These are phyloP conservation scores for Mortierella sp. DNA, from an alignment of 371 early-diverging fungal genomes.

Conservation along the genomic window DNA sequence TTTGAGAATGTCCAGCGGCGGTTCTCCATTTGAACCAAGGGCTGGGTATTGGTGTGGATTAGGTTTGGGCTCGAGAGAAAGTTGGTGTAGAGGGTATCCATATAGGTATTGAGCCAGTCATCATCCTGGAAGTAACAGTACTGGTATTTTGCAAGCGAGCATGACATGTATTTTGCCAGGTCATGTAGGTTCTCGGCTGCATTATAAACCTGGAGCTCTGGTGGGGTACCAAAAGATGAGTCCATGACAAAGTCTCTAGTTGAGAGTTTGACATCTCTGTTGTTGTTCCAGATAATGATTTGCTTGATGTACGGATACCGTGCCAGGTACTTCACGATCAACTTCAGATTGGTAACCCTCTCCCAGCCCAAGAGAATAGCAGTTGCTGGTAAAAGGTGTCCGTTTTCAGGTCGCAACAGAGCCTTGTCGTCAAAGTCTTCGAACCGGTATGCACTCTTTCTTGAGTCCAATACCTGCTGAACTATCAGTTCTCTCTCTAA, in stretches of 20 bases:
- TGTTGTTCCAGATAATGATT: slow-evolving; percentile 57
- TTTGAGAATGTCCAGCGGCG: slow-evolving; percentile 62
- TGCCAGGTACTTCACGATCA: slow-evolving; percentile 52
- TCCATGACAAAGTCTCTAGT: slow-evolving; percentile 24
- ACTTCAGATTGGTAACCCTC: slow-evolving; percentile 53
- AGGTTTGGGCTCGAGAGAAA: slow-evolving; percentile 59
- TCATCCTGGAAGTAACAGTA: slow-evolving; percentile 69
- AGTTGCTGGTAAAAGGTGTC: slow-evolving; percentile 6
- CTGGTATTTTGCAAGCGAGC: slow-evolving; percentile 59
- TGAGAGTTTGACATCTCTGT: slow-evolving; percentile 16
- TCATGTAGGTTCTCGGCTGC: slow-evolving; percentile 57
- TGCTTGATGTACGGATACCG: slow-evolving; percentile 62
- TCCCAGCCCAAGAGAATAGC: slow-evolving; percentile 10
- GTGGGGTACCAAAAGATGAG: slow-evolving; percentile 10
- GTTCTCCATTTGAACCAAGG: slow-evolving; percentile 58
- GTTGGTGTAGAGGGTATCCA: slow-evolving; percentile 66
- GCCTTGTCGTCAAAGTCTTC: slow-evolving; percentile 8
- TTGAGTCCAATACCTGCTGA: background rate
- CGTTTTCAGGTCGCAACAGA: background rate
- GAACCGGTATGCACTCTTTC: slow-evolving; percentile 3
- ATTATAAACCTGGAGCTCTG: slow-evolving; percentile 53
- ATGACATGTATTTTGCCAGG: slow-evolving; percentile 62
- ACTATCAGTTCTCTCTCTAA: background rate
- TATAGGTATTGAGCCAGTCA: slow-evolving; percentile 54
- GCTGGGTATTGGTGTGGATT: slow-evolving; percentile 64